Evolutionary conservation across 768 basidiomycete species (phyloP), one percentile per base, ranked within the genome.

Genomic region (Hortiboletus campestris): DNA sequence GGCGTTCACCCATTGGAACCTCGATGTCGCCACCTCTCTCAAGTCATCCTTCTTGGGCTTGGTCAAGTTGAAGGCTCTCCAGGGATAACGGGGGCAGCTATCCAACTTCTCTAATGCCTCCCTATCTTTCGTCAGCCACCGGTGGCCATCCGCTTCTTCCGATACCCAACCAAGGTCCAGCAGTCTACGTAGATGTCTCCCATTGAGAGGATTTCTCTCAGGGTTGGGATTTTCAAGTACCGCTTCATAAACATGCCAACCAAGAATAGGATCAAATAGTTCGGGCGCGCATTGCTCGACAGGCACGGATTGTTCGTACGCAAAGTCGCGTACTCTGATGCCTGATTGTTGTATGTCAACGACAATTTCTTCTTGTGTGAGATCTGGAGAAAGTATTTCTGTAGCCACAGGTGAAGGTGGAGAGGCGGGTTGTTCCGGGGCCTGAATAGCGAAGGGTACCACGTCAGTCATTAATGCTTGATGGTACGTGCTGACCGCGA

Each of bases 341-440:
- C 71, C 70, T 11, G 48, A 60, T 31, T 55, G 56, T 43, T 71
- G 65, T 22, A 71, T 69, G 13, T 71, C 70, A 19, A 54, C 40
- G n/a, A 71, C 69, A 7, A 72, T 72, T 55, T 71, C 70, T 38
- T 71, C 69, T 42, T 65, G 67, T 1, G 69, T 71, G 36, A 71
- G 69, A 46, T 71, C 70, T 14, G 54, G 19, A n/a, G 71, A 52
- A 14, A 72, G 67, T n/a, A 71, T 71, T 49, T 71, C 70, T 10
- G 70, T 71, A 4, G 70, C 67, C 0, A 69, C 69, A 17, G 68
- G 70, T 4, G 72, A 73, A 6, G 73, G 69, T 14, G 69, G 61
- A 16, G 65, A 58, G 13, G 57, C 28, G 14, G 57, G 39, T 46
- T 54, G 55, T 28, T 63, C 60, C 40, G 50, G 22, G 49, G 58